Evolutionary conservation across 2,329 filamentous ascomycete genomes (phyloP).

Genomic region (Cryphonectria parasitica): DNA sequence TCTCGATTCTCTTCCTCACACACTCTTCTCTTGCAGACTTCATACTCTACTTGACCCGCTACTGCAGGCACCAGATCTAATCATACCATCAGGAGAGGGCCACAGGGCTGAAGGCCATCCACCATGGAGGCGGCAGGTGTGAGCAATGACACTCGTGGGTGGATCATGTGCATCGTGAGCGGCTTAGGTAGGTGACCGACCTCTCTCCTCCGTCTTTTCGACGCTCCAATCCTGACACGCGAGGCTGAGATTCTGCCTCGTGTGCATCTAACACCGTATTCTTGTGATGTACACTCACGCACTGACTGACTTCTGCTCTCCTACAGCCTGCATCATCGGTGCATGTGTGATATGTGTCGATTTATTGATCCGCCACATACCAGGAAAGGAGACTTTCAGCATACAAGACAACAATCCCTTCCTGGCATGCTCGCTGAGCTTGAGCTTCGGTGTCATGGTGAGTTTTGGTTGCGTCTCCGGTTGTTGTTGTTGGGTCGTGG

Average conservation of each 20-base stretch:
- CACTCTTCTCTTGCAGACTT: not conserved
- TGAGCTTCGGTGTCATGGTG: conserved; percentile 97
- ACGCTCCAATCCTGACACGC: not conserved
- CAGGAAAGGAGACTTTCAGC: conserved; percentile 75
- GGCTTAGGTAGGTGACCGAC: conserved; percentile 60
- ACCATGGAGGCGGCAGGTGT: conserved; percentile 49
- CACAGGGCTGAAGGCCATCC: conserved; percentile 29
- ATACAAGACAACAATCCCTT: conserved; percentile 91
- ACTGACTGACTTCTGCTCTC: conserved; percentile 25
- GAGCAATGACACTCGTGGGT: conserved; percentile 85
- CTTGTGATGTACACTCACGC: not conserved
- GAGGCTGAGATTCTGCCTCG: conserved; percentile 2
- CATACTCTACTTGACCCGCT: conserved; percentile 13
- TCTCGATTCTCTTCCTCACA: not conserved
- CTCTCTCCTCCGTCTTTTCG: conserved; percentile 13
- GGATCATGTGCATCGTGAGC: conserved; percentile 90
- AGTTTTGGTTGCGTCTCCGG: conserved; percentile 36
- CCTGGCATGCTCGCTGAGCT: conserved; percentile 81
- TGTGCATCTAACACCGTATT: not conserved
- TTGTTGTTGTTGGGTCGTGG: too few species aligned
- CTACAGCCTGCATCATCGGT: conserved; percentile 68
- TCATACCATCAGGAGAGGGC: conserved; percentile 22
- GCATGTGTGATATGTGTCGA: conserved; percentile 89
- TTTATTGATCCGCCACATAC: conserved; percentile 71
- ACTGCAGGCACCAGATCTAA: conserved; percentile 28